Base-by-base conservation (phyloP, 495 filamentous ascomycete genomes). In the Xylaria sp. region DNA sequence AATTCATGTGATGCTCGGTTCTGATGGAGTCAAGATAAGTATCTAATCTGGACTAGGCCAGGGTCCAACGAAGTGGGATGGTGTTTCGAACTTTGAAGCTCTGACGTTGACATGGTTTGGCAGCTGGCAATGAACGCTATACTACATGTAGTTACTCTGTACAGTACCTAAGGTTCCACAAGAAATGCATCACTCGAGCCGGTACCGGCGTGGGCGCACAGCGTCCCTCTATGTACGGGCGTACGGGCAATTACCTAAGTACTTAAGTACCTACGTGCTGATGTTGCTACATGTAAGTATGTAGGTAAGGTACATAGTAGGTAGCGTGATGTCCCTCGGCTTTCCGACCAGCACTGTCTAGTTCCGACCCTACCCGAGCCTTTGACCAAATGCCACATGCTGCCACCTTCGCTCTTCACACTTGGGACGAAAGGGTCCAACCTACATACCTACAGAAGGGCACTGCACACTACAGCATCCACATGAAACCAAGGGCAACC, bases 321-420 rank as follows among this genome's bases (percentile, higher is more conserved):
- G 21, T 14, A 4, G 17, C 7, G 4, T 61, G 43, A 11, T 21
- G 37, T 44, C 61, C 21, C 5, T 65, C 44, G 29, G 43, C 17
- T 12, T 12, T 50, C 62, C 31, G 62, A 52, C 43, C 26, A 21
- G 44, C 29, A 43, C 43, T 2, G 26, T 9, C n/a, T 50, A 46
- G 61, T 35, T 65, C 61, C 61, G 61, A 50, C 29, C 37, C 44
- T 52, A 65, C 31, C 62, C 62, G 62, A 65, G 37, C 37, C 3
- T 29, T 9, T 7, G 3, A 53, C 21, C 21, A 48, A 5, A n/a
- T n/a, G 12, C 5, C 12, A 50, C 7, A 17, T 50, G 6, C 21
- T 33, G 1, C 26, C 44, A 14, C 3, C 2, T 19, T 15, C 11
- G 44, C 44, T 14, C 44, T 26, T 53, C 53, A 35, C 31, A 58